These are phyloP conservation scores for Stachybotrys echinatus DNA, from an alignment of 2,329 filamentous ascomycete species.

Conservation along the genomic window DNA sequence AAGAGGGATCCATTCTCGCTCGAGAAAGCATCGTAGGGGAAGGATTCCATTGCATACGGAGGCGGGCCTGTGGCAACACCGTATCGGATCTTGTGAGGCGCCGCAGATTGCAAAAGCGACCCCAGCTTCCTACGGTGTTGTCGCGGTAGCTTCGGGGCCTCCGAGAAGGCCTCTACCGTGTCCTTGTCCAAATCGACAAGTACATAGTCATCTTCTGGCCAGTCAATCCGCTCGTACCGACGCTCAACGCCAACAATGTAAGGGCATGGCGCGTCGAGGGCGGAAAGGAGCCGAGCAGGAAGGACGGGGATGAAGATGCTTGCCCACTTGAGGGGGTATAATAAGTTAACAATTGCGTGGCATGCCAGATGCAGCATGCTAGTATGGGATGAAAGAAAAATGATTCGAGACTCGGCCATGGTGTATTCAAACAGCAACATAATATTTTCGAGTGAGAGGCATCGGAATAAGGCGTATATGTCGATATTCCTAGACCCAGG, in stretches of 20 bases:
- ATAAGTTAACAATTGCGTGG: slow-evolving; percentile 74
- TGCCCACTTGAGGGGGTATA: slow-evolving; percentile 90
- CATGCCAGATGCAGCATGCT: slow-evolving; percentile 94
- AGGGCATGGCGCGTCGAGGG: slow-evolving; percentile 89
- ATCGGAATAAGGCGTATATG: slow-evolving; percentile 87
- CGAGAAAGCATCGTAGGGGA: slow-evolving; percentile 83
- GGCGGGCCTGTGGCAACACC: slow-evolving; percentile 86
- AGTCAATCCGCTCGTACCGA: slow-evolving; percentile 76
- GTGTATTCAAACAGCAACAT: slow-evolving; percentile 90
- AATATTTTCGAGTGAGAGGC: slow-evolving; percentile 85
- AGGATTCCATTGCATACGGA: slow-evolving; percentile 88
- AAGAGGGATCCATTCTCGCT: slow-evolving; percentile 82
- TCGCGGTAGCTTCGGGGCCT: slow-evolving; percentile 74
- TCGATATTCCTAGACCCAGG: slow-evolving; percentile 89
- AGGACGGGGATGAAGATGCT: slow-evolving; percentile 92
- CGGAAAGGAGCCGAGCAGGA: slow-evolving; percentile 80
- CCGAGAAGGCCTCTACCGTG: slow-evolving; percentile 76
- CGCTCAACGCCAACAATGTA: slow-evolving; percentile 96
- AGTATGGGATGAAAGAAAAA: slow-evolving; percentile 91
- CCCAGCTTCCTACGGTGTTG: slow-evolving; percentile 87
- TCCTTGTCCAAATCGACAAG: slow-evolving; percentile 91
- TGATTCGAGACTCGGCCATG: slow-evolving; percentile 88
- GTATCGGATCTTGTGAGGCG: slow-evolving; percentile 81
- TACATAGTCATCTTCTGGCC: slow-evolving; percentile 94
- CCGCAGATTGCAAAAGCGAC: slow-evolving; percentile 81